These are phyloP conservation scores for Calonectria crousiana DNA, from an alignment of 2,329 filamentous ascomycete genomes.

Conservation along the genomic window DNA sequence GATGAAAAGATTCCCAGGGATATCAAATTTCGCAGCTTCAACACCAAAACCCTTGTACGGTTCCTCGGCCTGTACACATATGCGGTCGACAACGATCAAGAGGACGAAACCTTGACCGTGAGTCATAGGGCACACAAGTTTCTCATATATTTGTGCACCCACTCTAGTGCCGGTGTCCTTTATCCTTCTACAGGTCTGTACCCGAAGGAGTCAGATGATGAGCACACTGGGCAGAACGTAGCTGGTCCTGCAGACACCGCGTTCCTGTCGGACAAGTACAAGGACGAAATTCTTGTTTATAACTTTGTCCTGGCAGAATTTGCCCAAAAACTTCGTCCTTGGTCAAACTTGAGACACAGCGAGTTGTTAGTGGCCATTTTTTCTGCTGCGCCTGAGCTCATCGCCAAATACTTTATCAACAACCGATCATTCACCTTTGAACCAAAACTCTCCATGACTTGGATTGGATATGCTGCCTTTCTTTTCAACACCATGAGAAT, in stretches of 20 bases:
- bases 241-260: slow-evolving; percentile 74
- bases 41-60: slow-evolving; percentile 77
- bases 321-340: slow-evolving; percentile 82
- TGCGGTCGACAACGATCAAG: slow-evolving; percentile 57
- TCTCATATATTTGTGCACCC: slow-evolving; percentile 80
- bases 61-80: slow-evolving; percentile 80
- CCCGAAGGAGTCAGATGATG: slow-evolving; percentile 74
- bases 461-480: slow-evolving; percentile 94
- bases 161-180: slow-evolving; percentile 77
- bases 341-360: slow-evolving; percentile 83
- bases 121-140: slow-evolving; percentile 81
- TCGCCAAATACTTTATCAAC: slow-evolving; percentile 87
- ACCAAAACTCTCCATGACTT: slow-evolving; percentile 90
- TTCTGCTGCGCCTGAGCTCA: slow-evolving; percentile 82
- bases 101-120: slow-evolving; percentile 63
- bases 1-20: slow-evolving; percentile 80
- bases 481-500: slow-evolving; percentile 85
- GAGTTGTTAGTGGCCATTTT: slow-evolving; percentile 87
- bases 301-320: slow-evolving; percentile 86
- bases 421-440: slow-evolving; percentile 88
- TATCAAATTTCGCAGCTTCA: slow-evolving; percentile 81
- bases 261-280: slow-evolving; percentile 77
- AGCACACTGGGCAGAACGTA: slow-evolving; percentile 46
- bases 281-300: slow-evolving; percentile 76
- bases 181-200: slow-evolving; percentile 87